A percentile compares a stretch with the other conserved stretches of the same genome.
phyloP scores from a whole-genome alignment of 306 rosid species.

The Elaeagnus macrophylla region DNA sequence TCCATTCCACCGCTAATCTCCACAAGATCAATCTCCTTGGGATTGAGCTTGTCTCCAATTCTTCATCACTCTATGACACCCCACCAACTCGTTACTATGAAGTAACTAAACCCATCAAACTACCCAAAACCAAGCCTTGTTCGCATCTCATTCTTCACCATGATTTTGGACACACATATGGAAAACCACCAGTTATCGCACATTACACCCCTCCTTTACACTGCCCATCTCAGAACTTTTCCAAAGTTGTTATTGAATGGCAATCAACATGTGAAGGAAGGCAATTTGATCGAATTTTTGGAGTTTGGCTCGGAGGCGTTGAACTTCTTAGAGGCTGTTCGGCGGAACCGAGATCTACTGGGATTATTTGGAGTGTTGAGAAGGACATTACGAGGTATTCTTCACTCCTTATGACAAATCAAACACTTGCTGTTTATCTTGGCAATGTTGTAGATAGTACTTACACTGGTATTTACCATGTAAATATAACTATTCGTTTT shows the following conservation, averaged over 20 bases:
- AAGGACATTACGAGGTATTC: conserved; percentile 83
- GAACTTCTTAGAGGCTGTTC: conserved; percentile 89
- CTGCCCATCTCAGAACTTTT: conserved; percentile 33
- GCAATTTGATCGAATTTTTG: conserved; percentile 83
- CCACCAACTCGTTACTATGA: conserved; percentile 54
- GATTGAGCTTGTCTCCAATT: conserved; percentile 15
- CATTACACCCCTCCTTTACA: conserved; percentile 56
- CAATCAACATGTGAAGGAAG: conserved; percentile 64
- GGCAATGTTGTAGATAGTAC: conserved; percentile 53
- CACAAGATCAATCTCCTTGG: conserved; percentile 36
- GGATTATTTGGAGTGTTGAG: conserved; percentile 71
- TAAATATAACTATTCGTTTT: conserved; percentile 45
- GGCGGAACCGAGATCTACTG: conserved; percentile 68
- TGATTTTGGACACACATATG: conserved; percentile 67
- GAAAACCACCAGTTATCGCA: conserved; percentile 54
- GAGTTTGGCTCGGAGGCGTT: conserved; percentile 86
- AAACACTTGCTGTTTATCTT: conserved; percentile 69
- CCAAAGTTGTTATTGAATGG: conserved; percentile 75
- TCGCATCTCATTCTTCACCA: conserved; percentile 51
- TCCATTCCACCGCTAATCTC: conserved; percentile 38
- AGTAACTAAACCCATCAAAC: conserved; percentile 63
- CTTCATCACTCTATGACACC: conserved; percentile 13
- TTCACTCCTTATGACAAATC: conserved; percentile 41
- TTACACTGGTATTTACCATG: conserved; percentile 83
- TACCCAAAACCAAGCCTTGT: conserved; percentile 57